Base-by-base conservation (phyloP, 2,329 filamentous ascomycete genomes). In the Penicillium frequentans region DNA sequence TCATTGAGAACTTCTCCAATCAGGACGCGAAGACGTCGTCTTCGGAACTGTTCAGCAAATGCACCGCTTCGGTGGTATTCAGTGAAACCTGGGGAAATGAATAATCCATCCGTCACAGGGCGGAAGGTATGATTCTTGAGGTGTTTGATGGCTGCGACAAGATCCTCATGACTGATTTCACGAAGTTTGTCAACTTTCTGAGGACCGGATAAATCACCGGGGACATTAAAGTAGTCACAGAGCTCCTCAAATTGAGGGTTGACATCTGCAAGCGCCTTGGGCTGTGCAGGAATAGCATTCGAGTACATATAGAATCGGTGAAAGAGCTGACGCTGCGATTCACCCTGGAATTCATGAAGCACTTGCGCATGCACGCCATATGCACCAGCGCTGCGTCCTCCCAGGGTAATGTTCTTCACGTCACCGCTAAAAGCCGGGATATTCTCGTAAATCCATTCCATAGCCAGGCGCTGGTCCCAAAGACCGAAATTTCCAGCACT, bases 371-470 rank as follows among this genome's bases (percentile, higher is more conserved):
- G 64, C 0, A 66, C 64, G 1, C 73, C 72, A 60, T 79, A 79
- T 0, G 77, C 75, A 3, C 79, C 78, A 2, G 79, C 79, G 52
- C 75, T 79, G 5, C 76, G 69, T 5, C 76, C 79, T 3, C 72
- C 75, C 1, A 80, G 70, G 0, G 77, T 81, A 42, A 83, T 75
- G 52, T 79, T 77, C n/a, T 63, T 56, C 0, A 75, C 57, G 59
- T 83, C 76, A 3, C 81, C 81, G 9, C 76, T 76, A 55, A 82
- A 82, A 3, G 21, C 67, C 3, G 67, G 60, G 48, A 84, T 81
- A 57, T 83, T 77, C 6, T 76, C 67, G 33, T 80, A 72, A 0
- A 82, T 76, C 82, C 82, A 85, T 63, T 82, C 73, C 9, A 82
- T 67, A 0, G 81, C 81, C 13, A 79, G 67, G 2, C 77, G 69